phyloP scores from a whole-genome alignment of 1,284 basidiomycete species.

The Marasmius sp. region DNA sequence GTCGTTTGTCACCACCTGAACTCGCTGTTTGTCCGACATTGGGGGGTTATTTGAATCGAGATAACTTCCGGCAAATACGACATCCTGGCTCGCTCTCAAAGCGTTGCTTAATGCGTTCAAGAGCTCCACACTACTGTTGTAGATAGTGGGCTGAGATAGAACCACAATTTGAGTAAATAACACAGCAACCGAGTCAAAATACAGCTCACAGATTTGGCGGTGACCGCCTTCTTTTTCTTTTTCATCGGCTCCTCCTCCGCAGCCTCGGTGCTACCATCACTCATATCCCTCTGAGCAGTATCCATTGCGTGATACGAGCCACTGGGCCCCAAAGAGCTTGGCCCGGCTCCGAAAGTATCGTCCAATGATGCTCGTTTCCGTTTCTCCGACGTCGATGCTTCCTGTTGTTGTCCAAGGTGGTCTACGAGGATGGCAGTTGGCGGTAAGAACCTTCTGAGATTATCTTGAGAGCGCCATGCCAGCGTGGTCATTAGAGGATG shows the following conservation, averaged over 20 bases:
- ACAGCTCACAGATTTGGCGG: neutral
- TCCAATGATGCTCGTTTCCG: neutral
- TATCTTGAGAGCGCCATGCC: too few relatives aligned
- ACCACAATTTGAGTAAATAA: neutral
- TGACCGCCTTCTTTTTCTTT: neutral
- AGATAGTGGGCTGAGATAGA: neutral
- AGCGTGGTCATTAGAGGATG: too few relatives aligned
- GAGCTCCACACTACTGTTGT: neutral
- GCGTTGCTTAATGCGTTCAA: neutral
- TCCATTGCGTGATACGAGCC: neutral
- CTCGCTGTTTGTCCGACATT: constrained; percentile 38
- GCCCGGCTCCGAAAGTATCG: neutral
- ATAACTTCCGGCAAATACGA: constrained; percentile 13
- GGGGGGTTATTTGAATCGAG: constrained; percentile 23
- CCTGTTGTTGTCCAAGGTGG: neutral
- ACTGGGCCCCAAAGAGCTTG: neutral
- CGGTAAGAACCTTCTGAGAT: too few relatives aligned
- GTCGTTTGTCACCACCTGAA: constrained; percentile 38
- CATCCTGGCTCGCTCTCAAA: constrained; percentile 4
- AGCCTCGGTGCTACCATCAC: neutral
- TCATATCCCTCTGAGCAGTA: neutral
- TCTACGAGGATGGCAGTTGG: too few relatives aligned
- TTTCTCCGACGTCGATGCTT: neutral
- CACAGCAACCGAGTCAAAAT: neutral
- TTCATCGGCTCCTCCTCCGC: neutral